A percentile compares a stretch with the other conserved stretches of the same genome.
phyloP scores from a whole-genome alignment of 1,139 yeast species.

The Yamadazyma sp. region DNA sequence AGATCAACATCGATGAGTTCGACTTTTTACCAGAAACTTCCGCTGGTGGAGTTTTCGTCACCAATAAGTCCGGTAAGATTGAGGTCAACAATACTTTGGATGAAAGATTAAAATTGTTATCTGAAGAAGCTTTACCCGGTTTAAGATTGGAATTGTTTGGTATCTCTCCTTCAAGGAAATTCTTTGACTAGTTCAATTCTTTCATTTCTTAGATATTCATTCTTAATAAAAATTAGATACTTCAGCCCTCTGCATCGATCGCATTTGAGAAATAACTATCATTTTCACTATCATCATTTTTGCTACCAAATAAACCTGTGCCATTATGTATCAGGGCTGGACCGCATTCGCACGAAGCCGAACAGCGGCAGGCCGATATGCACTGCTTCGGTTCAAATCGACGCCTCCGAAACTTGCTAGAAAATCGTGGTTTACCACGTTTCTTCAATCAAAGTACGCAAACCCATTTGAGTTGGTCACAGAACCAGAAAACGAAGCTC shows the following conservation, averaged over 20 bases:
- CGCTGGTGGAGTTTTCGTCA: slow-evolving; percentile 84
- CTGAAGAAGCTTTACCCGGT: slow-evolving; percentile 88
- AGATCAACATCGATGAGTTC: slow-evolving; percentile 54
- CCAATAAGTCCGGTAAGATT: slow-evolving; percentile 75
- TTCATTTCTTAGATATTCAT: background rate
- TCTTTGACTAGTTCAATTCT: slow-evolving; percentile 62
- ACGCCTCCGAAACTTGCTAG: background rate
- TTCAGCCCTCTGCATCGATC: no score
- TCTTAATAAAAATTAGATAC: background rate
- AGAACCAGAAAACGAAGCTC: slow-evolving; percentile 13
- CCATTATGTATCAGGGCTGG: background rate
- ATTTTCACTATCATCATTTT: no score
- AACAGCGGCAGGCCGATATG: no score
- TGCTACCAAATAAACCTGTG: no score
- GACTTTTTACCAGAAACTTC: slow-evolving; percentile 57
- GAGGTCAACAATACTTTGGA: slow-evolving; percentile 91
- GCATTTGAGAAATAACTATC: no score
- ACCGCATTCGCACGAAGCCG: background rate
- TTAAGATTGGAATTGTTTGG: slow-evolving; percentile 91
- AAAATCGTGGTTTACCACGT: background rate
- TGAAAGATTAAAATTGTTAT: slow-evolving; percentile 82
- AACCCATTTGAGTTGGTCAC: slow-evolving; percentile 14
- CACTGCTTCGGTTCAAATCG: no score
- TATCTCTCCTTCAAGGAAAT: slow-evolving; percentile 81
- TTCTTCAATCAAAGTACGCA: background rate